Evolutionary conservation across 2,329 filamentous ascomycete genomes (phyloP), one percentile per base, ranked within the genome.

Genomic region (Hymenoscyphus fraxineus): DNA sequence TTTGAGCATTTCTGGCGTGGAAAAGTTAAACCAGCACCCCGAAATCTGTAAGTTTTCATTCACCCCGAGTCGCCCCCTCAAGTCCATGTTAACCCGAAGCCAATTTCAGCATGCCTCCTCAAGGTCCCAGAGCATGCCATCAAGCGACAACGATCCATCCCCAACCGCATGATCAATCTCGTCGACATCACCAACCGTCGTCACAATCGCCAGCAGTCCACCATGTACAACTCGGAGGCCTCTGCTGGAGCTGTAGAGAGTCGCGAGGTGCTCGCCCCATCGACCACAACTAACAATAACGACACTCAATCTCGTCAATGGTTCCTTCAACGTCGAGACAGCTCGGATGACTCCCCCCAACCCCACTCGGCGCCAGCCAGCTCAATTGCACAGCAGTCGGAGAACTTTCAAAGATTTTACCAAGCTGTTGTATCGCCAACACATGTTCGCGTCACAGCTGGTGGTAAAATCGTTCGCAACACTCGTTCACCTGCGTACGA

Each of bases 361-460:
- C 54, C 82, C 82, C 76, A 85, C 41, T 77, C 82, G 60, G 85
- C 85, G 27, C 85, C 85, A 12, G 74, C 80, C 22, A 83, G 80
- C 9, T 74, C 83, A 40, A 76, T 74, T 44, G 82, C 83, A 32
- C 86, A 88, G 73, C 82, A 83, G 69, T 82, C 81, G 40, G 85
- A 88, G 73, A 87, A 87, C n/a, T 89, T 89, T 69, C 83, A 87
- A 73, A 80, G 83, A 61, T 89, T 89, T 72, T 88, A 86, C 77
- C 86, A 87, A 72, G 85, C 86, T 12, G 87, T 89, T n/a, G 81
- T 85, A 4, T 89, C 87, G 40, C 87, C 87, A 7, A 87, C 85
- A 15, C 85, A 89, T 73, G 82, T 89, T 67, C 83, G 87, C 16
- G 87, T 89, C 59, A 89, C 87, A 22, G 87, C 87, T 65, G 86